Evolutionary conservation across 345 rosid species (phyloP).

Genomic region (Eucalyptus pauciflora): DNA sequence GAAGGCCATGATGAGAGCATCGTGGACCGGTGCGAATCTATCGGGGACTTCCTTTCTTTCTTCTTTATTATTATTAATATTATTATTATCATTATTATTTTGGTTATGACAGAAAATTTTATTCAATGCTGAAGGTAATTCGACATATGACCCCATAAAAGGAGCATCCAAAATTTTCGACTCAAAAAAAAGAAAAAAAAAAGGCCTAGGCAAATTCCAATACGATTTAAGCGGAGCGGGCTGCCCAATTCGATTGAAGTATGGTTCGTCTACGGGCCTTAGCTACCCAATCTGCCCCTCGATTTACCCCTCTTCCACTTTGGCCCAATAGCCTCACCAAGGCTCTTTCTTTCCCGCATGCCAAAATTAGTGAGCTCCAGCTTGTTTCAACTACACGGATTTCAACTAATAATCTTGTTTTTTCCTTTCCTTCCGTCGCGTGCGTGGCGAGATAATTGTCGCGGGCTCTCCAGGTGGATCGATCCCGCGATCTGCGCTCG

Average conservation of each 20-base stretch:
- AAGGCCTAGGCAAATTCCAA: rapidly evolving
- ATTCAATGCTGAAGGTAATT: no score
- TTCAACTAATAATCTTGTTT: not conserved
- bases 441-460: not conserved
- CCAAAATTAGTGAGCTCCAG: not conserved
- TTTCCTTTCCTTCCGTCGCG: not conserved
- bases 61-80: no score
- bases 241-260: not conserved
- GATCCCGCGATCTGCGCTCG: not conserved
- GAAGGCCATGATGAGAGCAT: no score
- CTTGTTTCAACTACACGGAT: not conserved
- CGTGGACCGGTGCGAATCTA: no score
- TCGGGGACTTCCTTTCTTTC: no score
- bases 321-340: not conserved
- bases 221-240: not conserved
- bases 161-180: no score
- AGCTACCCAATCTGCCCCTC: not conserved
- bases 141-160: no score
- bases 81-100: no score
- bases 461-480: not conserved
- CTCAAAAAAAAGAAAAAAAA: no score
- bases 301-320: not conserved
- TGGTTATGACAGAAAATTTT: no score
- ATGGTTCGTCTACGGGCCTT: not conserved
- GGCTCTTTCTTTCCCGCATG: not conserved